phyloP scores from a whole-genome alignment of 108 stramenopile genomes.

The Cyclostephanos invisitatus region DNA sequence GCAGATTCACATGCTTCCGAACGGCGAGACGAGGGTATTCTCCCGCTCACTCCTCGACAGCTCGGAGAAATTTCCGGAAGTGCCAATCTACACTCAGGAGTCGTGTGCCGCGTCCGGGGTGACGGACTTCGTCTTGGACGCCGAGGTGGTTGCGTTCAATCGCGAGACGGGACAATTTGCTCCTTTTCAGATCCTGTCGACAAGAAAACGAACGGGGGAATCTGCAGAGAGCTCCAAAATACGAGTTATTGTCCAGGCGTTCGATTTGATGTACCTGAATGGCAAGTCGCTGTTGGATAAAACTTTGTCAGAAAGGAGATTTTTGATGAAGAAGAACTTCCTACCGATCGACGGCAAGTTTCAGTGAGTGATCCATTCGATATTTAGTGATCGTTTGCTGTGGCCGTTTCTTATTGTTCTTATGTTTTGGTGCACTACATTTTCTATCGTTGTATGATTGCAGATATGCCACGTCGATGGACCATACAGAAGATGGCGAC shows the following conservation, averaged over 20 bases:
- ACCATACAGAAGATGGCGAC: constrained; percentile 75
- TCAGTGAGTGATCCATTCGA: constrained; percentile 60
- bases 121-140: constrained; percentile 93
- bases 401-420: constrained; percentile 18
- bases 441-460: neutral
- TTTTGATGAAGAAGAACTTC: constrained; percentile 83
- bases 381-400: neutral
- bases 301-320: constrained; percentile 83
- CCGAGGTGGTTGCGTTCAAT: constrained; percentile 97
- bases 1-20: constrained; percentile 91
- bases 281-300: constrained; percentile 86
- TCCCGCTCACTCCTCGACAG: constrained; percentile 94
- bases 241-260: constrained; percentile 96
- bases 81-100: constrained; percentile 84
- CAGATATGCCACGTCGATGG: constrained; percentile 56
- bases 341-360: constrained; percentile 87
- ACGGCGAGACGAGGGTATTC: constrained; percentile 91
- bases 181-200: constrained; percentile 86
- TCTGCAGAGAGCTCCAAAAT: constrained; percentile 91
- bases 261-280: constrained; percentile 99
- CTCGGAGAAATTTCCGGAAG: constrained; percentile 95
- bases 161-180: constrained; percentile 78
- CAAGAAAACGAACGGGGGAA: constrained; percentile 87
- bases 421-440: neutral
- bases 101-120: constrained; percentile 56